phyloP scores from a whole-genome alignment of 1,284 basidiomycete species.

The Cutaneotrichosporon cutaneum region DNA sequence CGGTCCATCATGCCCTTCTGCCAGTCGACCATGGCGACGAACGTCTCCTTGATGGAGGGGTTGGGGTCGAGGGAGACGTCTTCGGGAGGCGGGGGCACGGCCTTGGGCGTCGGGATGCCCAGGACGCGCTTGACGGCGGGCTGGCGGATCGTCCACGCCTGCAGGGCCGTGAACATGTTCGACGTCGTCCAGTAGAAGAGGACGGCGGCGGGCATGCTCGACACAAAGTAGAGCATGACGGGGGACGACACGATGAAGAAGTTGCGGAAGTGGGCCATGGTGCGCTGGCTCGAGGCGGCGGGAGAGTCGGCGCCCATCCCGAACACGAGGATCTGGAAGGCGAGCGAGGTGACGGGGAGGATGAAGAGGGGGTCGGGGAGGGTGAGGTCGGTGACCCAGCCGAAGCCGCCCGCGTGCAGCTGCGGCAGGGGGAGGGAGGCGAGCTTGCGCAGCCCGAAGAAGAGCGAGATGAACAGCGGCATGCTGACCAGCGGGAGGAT shows the following conservation, averaged over 20 bases:
- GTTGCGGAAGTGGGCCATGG: conserved; percentile 71
- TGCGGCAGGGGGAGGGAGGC: conserved; percentile 69
- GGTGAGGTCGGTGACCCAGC: conserved; percentile 75
- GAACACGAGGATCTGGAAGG: conserved; percentile 70
- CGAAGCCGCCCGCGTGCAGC: conserved; percentile 73
- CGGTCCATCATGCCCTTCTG: not conserved
- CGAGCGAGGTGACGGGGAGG: conserved; percentile 67
- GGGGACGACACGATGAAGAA: conserved; percentile 65
- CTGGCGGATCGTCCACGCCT: conserved; percentile 53
- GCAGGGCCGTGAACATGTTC: conserved; percentile 57
- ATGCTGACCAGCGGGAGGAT: conserved; percentile 69
- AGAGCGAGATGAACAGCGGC: conserved; percentile 77
- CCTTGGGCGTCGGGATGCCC: conserved; percentile 43
- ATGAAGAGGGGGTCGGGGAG: conserved; percentile 73
- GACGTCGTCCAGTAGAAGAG: conserved; percentile 61
- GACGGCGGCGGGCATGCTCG: conserved; percentile 57
- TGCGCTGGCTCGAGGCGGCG: conserved; percentile 20
- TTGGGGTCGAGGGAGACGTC: conserved; percentile 21
- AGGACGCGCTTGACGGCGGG: conserved; percentile 42
- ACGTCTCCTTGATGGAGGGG: conserved; percentile 21
- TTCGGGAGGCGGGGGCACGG: conserved; percentile 32
- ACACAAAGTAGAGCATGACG: conserved; percentile 63
- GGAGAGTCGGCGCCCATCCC: conserved; percentile 57
- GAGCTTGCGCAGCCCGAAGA: conserved; percentile 76
- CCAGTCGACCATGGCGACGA: conserved; percentile 5